phyloP scores from a whole-genome alignment of 2,329 filamentous ascomycete genomes.

The Magnaporthales sp. region DNA sequence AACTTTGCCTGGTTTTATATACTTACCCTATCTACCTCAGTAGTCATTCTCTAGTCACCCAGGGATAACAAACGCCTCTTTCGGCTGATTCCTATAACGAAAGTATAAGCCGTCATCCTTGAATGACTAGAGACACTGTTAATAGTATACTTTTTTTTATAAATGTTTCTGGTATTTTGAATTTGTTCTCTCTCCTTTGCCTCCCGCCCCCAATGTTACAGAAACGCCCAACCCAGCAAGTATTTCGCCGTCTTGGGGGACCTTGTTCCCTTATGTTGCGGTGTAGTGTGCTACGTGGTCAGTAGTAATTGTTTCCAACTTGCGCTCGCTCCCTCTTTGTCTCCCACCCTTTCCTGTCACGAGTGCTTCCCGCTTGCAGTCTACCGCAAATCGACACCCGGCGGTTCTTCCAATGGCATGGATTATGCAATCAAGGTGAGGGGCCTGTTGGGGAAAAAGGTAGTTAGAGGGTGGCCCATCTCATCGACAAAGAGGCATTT shows the following conservation, averaged over 20 bases:
- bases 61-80: background rate
- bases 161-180: background rate
- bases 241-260: background rate
- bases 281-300: too few species aligned
- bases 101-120: background rate
- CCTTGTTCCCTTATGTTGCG: background rate
- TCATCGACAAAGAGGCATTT: background rate
- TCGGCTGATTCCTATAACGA: background rate
- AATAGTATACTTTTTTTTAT: background rate
- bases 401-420: background rate
- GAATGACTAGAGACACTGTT: background rate
- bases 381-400: background rate
- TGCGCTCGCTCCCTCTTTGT: background rate
- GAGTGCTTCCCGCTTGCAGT: background rate
- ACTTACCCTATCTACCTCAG: background rate
- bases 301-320: background rate
- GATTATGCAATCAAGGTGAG: background rate
- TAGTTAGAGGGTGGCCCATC: background rate
- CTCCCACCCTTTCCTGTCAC: background rate
- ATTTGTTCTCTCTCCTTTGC: background rate
- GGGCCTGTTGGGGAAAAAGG: background rate
- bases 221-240: background rate
- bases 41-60: too few species aligned
- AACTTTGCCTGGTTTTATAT: background rate
- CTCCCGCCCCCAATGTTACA: background rate